Conservation (phyloP, 129 eudicot species). For the Pittosporum tobira region DNA sequence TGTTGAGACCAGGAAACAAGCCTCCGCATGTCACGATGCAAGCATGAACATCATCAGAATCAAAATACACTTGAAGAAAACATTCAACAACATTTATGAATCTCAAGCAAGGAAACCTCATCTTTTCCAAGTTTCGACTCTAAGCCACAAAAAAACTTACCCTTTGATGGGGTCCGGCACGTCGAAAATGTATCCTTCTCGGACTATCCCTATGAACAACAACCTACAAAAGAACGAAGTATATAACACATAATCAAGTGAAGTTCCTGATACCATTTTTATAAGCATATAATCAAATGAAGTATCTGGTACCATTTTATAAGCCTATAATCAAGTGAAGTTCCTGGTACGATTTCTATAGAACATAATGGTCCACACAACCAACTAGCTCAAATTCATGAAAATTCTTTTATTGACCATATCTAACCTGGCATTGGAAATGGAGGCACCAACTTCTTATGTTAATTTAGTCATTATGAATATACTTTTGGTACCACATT, state of each 20-base stretch:
- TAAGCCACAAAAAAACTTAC: conserved; percentile 22
- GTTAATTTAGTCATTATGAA: conserved; percentile 10
- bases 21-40: conserved; percentile 97
- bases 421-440: conserved; percentile 8
- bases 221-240: conserved; percentile 30
- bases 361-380: conserved; percentile 2
- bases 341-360: neutral
- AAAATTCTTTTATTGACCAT: neutral
- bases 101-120: neutral
- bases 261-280: neutral
- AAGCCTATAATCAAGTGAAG: conserved; percentile 1
- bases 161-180: conserved; percentile 91
- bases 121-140: neutral
- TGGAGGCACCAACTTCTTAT: conserved; percentile 11
- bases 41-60: conserved; percentile 75
- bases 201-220: conserved; percentile 76
- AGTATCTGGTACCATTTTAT: neutral
- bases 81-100: conserved; percentile 1
- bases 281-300: neutral
- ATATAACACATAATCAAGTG: neutral
- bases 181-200: conserved; percentile 88
- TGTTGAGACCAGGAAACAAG: conserved; percentile 91
- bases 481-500: conserved; percentile 7
- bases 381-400: conserved; percentile 12
- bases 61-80: conserved; percentile 59